Conservation (phyloP, 352 stramenopile genomes). For the Globisporangium iwayamae region DNA sequence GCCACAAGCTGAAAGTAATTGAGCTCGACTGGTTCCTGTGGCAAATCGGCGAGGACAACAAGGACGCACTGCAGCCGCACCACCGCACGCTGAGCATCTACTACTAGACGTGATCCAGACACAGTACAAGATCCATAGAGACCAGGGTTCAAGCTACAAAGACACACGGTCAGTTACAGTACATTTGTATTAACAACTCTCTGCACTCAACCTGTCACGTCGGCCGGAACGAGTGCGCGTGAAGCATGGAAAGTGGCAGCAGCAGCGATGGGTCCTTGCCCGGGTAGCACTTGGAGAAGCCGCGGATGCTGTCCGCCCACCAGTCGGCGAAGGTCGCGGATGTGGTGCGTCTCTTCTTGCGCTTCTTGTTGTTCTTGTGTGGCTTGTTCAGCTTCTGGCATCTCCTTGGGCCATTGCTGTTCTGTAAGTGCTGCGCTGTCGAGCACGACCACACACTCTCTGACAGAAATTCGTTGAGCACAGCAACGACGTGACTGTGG, state of each 20-base stretch:
- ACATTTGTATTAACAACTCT: too few species aligned
- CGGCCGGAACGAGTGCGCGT: neutral
- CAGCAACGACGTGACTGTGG: slow-evolving; percentile 1
- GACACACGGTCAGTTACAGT: neutral
- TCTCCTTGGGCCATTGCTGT: neutral
- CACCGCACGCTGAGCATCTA: slow-evolving; percentile 85
- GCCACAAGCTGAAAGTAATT: slow-evolving; percentile 54
- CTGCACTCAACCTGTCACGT: neutral
- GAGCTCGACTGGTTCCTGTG: slow-evolving; percentile 89
- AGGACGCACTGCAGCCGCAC: slow-evolving; percentile 70
- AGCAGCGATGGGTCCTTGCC: neutral
- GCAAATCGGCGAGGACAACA: slow-evolving; percentile 80
- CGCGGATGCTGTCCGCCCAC: neutral
- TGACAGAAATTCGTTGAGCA: slow-evolving; percentile 9
- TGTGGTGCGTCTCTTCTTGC: neutral
- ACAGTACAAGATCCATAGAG: neutral
- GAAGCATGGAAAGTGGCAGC: neutral
- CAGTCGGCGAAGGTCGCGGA: neutral
- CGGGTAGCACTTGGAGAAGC: neutral
- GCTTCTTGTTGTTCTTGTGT: neutral
- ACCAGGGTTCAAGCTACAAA: neutral
- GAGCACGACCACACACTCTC: slow-evolving; percentile 2
- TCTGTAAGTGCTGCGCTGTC: neutral
- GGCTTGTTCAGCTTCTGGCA: slow-evolving; percentile 8
- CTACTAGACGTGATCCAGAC: slow-evolving; percentile 39